Evolutionary conservation across 2,329 filamentous ascomycete genomes (phyloP), one percentile per base, ranked within the genome.

Genomic region (Macrophomina tecta): DNA sequence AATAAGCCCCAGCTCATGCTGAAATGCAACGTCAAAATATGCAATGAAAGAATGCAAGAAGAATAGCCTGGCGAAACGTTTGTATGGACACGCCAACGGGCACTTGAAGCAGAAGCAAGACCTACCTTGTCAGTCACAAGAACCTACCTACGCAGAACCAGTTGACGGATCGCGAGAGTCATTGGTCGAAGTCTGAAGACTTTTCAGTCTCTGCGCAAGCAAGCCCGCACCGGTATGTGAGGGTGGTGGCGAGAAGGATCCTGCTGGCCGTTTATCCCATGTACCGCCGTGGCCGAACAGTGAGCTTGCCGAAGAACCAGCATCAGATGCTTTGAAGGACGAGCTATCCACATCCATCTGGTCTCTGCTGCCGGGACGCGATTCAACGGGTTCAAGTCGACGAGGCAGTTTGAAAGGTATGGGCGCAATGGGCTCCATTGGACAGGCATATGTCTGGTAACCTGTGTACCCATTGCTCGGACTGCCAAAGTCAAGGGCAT

Each of bases 141-240:
- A 9, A 62, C 58, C 32, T 62, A 62, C 58, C 58, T 62, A 38
- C 40, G 55, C 55, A 32, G 55, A 34, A 46, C 55, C 34, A 12
- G 23, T 56, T 3, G n/a, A 56, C 1, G 34, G n/a, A 9, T 38
- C 11, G 42, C n/a, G 46, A 14, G 42, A 2, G 30, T 48, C 42
- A 3, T 61, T 34, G 16, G 14, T 61, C 28, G 56, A 61, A 5
- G 56, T 61, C 23, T 49, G 45, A 30, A 92, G 79, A 5, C 87
- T 86, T 70, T 88, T 85, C 52, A 94, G 79, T 66, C 88, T 85
- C 74, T 88, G 88, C 11, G 91, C 91, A 16, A 95, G 80, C 16
- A 95, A 78, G 2, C 91, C 87, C 72, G 92, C 89, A 68, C n/a
- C 75, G 82, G 65, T 79, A 79, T n/a, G 78, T 78, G 38, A 77